Base-by-base conservation (phyloP, 2,329 filamentous ascomycete species). In the Hymenoscyphus repandus region DNA sequence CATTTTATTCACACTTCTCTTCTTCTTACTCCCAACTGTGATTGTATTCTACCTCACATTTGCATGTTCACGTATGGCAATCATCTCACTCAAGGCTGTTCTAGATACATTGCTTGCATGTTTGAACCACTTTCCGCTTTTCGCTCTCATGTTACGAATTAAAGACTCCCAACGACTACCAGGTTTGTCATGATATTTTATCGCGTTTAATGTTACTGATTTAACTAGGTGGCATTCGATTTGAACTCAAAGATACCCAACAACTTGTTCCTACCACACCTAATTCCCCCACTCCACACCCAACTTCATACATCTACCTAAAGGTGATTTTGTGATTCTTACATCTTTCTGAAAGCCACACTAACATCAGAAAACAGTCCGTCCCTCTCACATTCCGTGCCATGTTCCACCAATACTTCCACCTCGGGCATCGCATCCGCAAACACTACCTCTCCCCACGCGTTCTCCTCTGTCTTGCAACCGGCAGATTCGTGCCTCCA, bases 391-490 rank as follows among this genome's bases (percentile, higher is more conserved):
- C 88, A 3, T 88, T 97, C 59, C 80, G 85, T n/a, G 88, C 88
- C 62, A 97, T 97, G 82, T 97, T 99, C 69, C 82, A 95, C 54
- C 91, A 97, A 64, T 99, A 99, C 71, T 96, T 95, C 65, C 90
- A 96, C 68, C 89, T 99, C 63, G 90, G 87, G 27, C 83, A 88
- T 56, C 89, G 93, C 43, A 89, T 99, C 55, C 85, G 90, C 51
- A 96, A 95, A 68, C 93, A 99, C 71, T 99, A 99, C 68, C 77
- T 97, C 39, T 92, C 90, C 0, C 90, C 90, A 0, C 81, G 85
- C 12, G 95, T 99, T 17, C 80, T 97, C 43, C 77, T 96, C 36
- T 93, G 90, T 62, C 83, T 99, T 1, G 75, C 91, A 20, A 95
- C 90, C 0, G 93, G 93, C 52, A 88, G 87, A 54, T 96, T 96